Base-by-base conservation (phyloP, 805 yeast species). In the Kazachstania martiniae region DNA sequence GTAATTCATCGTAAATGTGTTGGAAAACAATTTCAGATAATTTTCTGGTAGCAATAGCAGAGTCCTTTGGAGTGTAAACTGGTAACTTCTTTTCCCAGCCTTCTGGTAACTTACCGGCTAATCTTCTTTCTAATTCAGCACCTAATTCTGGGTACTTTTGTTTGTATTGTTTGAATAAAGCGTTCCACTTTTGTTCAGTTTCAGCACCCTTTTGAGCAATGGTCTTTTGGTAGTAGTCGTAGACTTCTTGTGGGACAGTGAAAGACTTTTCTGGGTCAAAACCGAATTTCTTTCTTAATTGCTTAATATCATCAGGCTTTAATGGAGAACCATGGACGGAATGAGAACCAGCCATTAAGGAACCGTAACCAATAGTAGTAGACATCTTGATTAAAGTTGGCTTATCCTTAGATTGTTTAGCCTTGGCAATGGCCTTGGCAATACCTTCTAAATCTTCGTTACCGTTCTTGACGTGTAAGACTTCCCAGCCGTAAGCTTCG, bases 291-390 rank as follows among this genome's bases (percentile, higher is more conserved):
- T 65, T 59, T 72, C 86, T 91, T 63, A 89, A 69, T 63, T 85
- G 95, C 51, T 69, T 74, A 53, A 87, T 71, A 58, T 89, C 98
- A 54, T 86, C 97, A 29, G 86, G 66, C 73, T 87, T 86, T 64
- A 89, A 74, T 52, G 98, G 95, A 44, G 95, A 67, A 63, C 98
- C 98, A 66, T 91, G 98, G 36, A 91, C 97, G 49, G 79, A 68
- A 63, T 81, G 89, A 41, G 95, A 74, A 51, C 97, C 97, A 49
- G 72, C 74, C 44, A 68, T 63, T 50, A 75, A 58, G 32, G 97
- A 91, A 55, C 98, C 97, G 66, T 58, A 87, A 61, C 97, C 98
- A 52, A 89, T 89, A 57, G 83, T 81, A 53, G 98, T 91, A 55
- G 76, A 72, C 57, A 89, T 68, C 63, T 85, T 78, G 60, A 89